These are phyloP conservation scores for Naganishia vishniacii DNA, from an alignment of 768 basidiomycete genomes.

Conservation along the genomic window DNA sequence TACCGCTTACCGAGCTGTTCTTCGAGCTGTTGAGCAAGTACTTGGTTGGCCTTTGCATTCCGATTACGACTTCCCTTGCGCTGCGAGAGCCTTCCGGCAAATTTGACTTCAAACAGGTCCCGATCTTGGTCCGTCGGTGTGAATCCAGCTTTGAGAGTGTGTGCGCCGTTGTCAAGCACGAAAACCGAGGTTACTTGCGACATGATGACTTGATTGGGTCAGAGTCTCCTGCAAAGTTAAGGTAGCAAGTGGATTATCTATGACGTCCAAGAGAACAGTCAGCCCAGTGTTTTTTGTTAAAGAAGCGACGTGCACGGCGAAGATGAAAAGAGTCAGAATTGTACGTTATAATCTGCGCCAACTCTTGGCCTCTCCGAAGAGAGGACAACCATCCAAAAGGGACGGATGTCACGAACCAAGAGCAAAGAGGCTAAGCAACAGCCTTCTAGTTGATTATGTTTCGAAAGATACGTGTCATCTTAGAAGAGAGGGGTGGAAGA, in stretches of 20 bases:
- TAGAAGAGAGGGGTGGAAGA: background rate
- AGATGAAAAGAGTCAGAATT: background rate
- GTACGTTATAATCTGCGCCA: constrained; percentile 7
- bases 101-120: background rate
- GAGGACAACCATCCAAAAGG: constrained; percentile 3
- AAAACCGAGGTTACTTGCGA: constrained; percentile 51
- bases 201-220: constrained; percentile 2
- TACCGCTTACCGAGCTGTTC: background rate
- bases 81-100: background rate
- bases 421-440: constrained; percentile 25
- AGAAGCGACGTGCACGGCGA: too few relatives aligned
- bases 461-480: constrained; percentile 27
- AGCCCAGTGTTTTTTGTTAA: too few relatives aligned
- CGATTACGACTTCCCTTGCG: background rate
- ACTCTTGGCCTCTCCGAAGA: background rate
- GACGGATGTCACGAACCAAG: constrained; percentile 3
- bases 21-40: background rate
- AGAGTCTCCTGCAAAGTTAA: too few relatives aligned
- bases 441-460: constrained; percentile 30
- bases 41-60: constrained; percentile 55
- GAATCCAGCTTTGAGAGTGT: constrained; percentile 60
- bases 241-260: too few relatives aligned
- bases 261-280: too few relatives aligned
- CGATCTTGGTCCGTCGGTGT: background rate
- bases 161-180: constrained; percentile 82